Base-by-base conservation (phyloP, 2,329 filamentous ascomycete species). In the Aureobasidium sp. region DNA sequence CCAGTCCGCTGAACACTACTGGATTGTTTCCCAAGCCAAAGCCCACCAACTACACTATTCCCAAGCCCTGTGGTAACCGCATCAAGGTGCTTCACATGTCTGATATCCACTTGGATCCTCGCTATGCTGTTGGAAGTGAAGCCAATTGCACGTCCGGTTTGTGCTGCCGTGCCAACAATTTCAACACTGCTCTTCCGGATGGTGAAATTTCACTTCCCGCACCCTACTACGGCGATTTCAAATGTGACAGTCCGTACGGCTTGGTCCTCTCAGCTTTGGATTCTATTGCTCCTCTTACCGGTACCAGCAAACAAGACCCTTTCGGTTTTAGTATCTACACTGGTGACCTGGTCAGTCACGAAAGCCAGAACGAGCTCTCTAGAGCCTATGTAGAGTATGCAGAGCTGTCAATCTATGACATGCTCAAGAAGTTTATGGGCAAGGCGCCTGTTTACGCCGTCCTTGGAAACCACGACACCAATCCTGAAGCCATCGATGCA, bases 171-270 rank as follows among this genome's bases (percentile, higher is more conserved):
- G 74, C 74, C 15, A 75, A 77, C 62, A 70, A 70, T 45, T 70
- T 70, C 22, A 76, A 80, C 27, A 64, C 72, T 5, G 67, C 69
- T 5, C 70, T 74, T 1, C 69, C 73, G 8, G 55, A 67, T 44
- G 68, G 72, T 31, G 64, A 75, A 58, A 67, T 78, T 45, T 65
- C 74, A 12, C 69, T 81, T 48, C 76, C 81, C 3, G 81, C 83
- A 9, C 78, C 82, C 2, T 70, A 81, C 0, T 85, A 81, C 67
- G 83, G 83, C 3, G 75, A 78, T 25, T 85, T 79, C 70, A 74
- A 75, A 20, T 85, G 83, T 66, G 83, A 85, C 67, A 82, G 81
- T 8, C 83, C 83, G 1, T 84, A 84, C 65, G 82, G 82, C 59
- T 75, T 86, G 7, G 80, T 77, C 12, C 73, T 84, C 6, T 80